Evolutionary conservation across 1,284 basidiomycete species (phyloP).

Genomic region (Neonothopanus nambi): DNA sequence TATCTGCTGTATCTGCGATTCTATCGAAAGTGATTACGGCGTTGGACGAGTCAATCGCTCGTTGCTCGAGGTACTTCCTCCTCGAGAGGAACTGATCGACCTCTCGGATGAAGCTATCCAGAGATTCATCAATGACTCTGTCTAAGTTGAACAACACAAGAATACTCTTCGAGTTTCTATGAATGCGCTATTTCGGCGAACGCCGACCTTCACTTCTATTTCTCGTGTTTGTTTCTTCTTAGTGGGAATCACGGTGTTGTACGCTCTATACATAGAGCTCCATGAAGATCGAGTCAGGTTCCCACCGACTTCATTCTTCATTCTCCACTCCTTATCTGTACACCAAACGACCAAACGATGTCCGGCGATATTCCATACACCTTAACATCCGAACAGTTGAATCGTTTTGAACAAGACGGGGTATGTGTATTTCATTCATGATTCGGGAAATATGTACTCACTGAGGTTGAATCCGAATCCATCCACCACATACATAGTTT

Average conservation of each 20-base stretch:
- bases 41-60: conserved; percentile 38
- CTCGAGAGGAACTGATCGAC: conserved; percentile 22
- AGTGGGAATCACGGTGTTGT: too few relatives aligned
- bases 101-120: conserved; percentile 38
- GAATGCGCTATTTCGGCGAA: neutral
- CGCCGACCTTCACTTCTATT: too few relatives aligned
- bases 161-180: conserved; percentile 12
- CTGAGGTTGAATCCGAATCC: too few relatives aligned
- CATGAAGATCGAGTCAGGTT: too few relatives aligned
- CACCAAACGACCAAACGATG: too few relatives aligned
- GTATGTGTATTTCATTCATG: neutral
- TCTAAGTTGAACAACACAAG: conserved; percentile 20
- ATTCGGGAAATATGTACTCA: too few relatives aligned
- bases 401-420: conserved; percentile 15
- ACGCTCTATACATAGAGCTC: too few relatives aligned
- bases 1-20: conserved; percentile 28
- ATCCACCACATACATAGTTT: conserved; percentile 10
- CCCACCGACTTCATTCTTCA: too few relatives aligned
- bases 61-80: conserved; percentile 30
- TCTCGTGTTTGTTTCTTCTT: too few relatives aligned
- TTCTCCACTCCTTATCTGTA: too few relatives aligned
- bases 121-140: conserved; percentile 35
- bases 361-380: too few relatives aligned
- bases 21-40: conserved; percentile 33
- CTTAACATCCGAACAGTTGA: conserved; percentile 8